phyloP scores from a whole-genome alignment of 2,329 filamentous ascomycete genomes.

The Pseudogymnoascus sp. region DNA sequence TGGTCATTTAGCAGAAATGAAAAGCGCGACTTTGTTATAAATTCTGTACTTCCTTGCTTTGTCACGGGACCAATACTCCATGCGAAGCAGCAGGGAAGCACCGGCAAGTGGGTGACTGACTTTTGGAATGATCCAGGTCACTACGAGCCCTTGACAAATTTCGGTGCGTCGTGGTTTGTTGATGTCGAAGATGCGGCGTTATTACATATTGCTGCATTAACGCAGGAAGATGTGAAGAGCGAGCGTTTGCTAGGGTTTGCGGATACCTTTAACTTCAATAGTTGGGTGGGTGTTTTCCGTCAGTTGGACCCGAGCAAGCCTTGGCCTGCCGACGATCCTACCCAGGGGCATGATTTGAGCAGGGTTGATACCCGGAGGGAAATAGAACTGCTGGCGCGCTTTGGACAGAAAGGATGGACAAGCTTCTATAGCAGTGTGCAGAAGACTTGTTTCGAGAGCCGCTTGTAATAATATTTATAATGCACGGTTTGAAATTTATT shows the following conservation, averaged over 20 bases:
- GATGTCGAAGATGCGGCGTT: background rate
- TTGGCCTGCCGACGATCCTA: slow-evolving; percentile 5
- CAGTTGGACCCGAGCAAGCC: slow-evolving; percentile 1
- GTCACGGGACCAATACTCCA: slow-evolving; percentile 25
- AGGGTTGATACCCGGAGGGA: background rate
- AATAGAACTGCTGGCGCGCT: background rate
- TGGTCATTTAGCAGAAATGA: slow-evolving; percentile 31
- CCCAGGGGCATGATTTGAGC: background rate
- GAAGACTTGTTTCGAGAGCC: slow-evolving; percentile 5
- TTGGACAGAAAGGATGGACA: background rate
- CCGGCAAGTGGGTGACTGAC: background rate
- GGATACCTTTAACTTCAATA: background rate
- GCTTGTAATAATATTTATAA: background rate
- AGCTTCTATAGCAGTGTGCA: slow-evolving; percentile 5
- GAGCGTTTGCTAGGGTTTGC: background rate
- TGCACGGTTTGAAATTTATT: no score
- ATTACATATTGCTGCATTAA: background rate
- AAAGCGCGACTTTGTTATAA: slow-evolving; percentile 20
- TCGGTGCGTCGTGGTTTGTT: background rate
- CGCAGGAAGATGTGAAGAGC: background rate
- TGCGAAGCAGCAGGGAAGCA: background rate
- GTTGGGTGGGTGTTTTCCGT: background rate
- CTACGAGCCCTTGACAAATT: background rate
- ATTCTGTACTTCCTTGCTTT: slow-evolving; percentile 26
- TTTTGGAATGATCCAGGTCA: slow-evolving; percentile 7